phyloP scores from a whole-genome alignment of 306 rosid genomes.

The Rubus idaeus region DNA sequence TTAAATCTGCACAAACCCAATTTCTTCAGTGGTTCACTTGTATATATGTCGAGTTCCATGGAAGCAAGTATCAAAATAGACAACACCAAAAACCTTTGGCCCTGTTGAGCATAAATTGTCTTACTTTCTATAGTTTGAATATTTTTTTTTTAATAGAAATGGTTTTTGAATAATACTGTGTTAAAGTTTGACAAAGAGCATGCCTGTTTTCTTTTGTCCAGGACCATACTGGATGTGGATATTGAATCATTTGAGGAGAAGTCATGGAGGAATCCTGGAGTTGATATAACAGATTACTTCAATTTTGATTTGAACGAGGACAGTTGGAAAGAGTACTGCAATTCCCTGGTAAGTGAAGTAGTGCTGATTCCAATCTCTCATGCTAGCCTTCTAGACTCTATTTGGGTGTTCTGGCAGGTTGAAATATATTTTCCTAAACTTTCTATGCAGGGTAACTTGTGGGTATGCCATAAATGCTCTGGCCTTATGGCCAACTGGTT shows the following conservation, averaged over 20 bases:
- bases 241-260: constrained; percentile 53
- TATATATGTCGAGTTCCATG: neutral
- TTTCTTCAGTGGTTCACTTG: neutral
- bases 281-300: constrained; percentile 62
- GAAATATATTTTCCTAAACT: constrained; percentile 15
- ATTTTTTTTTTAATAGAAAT: neutral
- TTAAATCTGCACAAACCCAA: neutral
- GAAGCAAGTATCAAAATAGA: neutral
- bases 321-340: constrained; percentile 68
- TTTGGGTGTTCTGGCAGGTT: constrained; percentile 17
- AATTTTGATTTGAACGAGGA: constrained; percentile 68
- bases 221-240: constrained; percentile 58
- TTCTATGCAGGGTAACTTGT: constrained; percentile 14
- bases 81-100: neutral
- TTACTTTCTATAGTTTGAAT: neutral
- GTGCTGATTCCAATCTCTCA: neutral
- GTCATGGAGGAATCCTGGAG: constrained; percentile 62
- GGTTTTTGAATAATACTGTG: neutral
- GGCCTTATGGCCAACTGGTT: neutral
- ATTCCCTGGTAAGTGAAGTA: constrained; percentile 50
- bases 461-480: constrained; percentile 2
- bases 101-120: neutral
- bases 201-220: constrained; percentile 25
- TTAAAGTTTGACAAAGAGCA: neutral
- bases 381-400: neutral